These are phyloP conservation scores for Rosa rugosa DNA, from an alignment of 306 rosid species.

Conservation along the genomic window DNA sequence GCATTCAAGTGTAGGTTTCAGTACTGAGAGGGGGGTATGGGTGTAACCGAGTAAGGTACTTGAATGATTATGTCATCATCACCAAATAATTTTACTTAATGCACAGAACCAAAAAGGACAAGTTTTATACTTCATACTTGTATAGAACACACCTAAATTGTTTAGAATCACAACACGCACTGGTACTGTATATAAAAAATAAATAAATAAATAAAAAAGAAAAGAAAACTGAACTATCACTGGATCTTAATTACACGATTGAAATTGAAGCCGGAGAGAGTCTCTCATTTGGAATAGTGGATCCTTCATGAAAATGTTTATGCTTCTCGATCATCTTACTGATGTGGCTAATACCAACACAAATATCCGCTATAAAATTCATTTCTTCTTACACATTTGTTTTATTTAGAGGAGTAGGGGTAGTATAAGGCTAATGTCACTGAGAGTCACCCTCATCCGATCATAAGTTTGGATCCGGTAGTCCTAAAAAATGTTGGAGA, in stretches of 20 bases:
- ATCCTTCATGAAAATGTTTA: background rate
- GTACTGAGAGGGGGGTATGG: constrained; percentile 6
- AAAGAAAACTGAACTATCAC: too few species aligned
- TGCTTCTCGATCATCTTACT: background rate
- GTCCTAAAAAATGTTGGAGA: too few species aligned
- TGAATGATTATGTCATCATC: constrained; percentile 60
- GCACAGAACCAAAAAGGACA: constrained; percentile 42
- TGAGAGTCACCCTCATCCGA: background rate
- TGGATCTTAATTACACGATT: too few species aligned
- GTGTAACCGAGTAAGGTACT: background rate
- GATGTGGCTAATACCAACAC: background rate
- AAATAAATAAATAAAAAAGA: too few species aligned
- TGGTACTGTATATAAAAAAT: too few species aligned
- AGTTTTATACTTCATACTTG: too few species aligned
- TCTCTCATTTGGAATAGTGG: too few species aligned
- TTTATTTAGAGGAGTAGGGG: too few species aligned
- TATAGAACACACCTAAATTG: background rate
- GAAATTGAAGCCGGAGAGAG: too few species aligned
- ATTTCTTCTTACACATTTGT: background rate
- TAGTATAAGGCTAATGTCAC: background rate
- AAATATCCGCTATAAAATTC: background rate
- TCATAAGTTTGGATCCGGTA: background rate
- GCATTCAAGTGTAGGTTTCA: constrained; percentile 6
- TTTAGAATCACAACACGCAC: too few species aligned
- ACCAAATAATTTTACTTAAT: constrained; percentile 41